Conservation (phyloP, 2,329 filamentous ascomycete species). For the Ophiostoma sp. region DNA sequence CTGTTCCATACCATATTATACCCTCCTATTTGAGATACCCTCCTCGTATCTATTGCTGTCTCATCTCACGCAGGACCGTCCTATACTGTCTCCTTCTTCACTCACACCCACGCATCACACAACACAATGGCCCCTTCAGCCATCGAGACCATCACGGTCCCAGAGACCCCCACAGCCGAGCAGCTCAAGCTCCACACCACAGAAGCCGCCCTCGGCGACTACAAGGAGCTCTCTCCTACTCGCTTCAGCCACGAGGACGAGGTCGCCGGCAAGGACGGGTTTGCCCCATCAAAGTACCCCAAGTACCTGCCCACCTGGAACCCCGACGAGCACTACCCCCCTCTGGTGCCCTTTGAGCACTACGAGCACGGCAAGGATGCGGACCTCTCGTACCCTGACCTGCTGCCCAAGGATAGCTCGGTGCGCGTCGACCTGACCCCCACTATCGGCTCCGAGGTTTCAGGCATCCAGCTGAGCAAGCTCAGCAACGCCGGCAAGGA, state of each 20-base stretch:
- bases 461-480: conserved; percentile 61
- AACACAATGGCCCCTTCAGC: conserved; percentile 24
- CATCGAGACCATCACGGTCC: conserved; percentile 27
- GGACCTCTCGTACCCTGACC: conserved; percentile 56
- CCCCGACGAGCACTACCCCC: conserved; percentile 52
- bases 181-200: conserved; percentile 36
- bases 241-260: conserved; percentile 25
- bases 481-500: conserved; percentile 60
- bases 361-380: conserved; percentile 65
- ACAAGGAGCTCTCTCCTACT: conserved; percentile 27
- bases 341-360: conserved; percentile 60
- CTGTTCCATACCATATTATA: background rate
- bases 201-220: conserved; percentile 31
- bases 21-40: background rate
- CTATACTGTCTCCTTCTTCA: background rate
- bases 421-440: conserved; percentile 57
- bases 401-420: conserved; percentile 44
- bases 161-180: conserved; percentile 17
- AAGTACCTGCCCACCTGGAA: conserved; percentile 63
- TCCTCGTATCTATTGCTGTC: background rate
- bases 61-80: background rate
- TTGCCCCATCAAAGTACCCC: conserved; percentile 41
- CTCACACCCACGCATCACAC: background rate
- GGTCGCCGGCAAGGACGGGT: conserved; percentile 24
- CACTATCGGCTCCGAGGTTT: conserved; percentile 61